These are phyloP conservation scores for Chrysoporthe cubensis DNA, from an alignment of 2,329 filamentous ascomycete genomes.

Conservation along the genomic window DNA sequence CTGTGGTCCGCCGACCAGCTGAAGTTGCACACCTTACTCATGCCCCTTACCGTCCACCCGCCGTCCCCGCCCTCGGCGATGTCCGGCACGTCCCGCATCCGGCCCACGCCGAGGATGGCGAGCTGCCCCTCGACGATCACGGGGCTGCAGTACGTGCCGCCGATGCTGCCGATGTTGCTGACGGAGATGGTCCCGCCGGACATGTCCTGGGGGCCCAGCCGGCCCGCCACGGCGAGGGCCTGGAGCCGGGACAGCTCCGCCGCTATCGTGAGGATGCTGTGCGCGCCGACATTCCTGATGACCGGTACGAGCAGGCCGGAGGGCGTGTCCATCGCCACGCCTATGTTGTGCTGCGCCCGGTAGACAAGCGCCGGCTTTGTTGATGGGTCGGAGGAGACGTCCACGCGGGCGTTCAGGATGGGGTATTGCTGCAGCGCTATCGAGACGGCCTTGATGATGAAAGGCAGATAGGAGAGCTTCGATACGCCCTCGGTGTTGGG, in stretches of 20 bases:
- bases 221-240: conserved; percentile 71
- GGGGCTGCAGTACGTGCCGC: conserved; percentile 87
- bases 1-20: conserved; percentile 97
- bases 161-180: conserved; percentile 95
- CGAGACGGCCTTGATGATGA: conserved; percentile 95
- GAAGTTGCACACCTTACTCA: conserved; percentile 78
- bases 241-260: conserved; percentile 76
- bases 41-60: conserved; percentile 38
- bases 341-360: conserved; percentile 89
- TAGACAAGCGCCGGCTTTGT: conserved; percentile 76
- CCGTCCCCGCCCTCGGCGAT: conserved; percentile 65
- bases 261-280: conserved; percentile 79
- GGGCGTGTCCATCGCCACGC: conserved; percentile 93
- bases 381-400: conserved; percentile 50
- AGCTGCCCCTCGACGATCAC: conserved; percentile 91
- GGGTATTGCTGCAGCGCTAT: conserved; percentile 81
- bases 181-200: conserved; percentile 90
- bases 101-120: conserved; percentile 87
- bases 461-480: conserved; percentile 88
- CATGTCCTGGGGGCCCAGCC: conserved; percentile 75
- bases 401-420: conserved; percentile 84
- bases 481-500: conserved; percentile 34
- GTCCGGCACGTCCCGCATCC: conserved; percentile 77
- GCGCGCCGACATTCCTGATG: conserved; percentile 77
- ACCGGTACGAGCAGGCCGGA: conserved; percentile 88